Evolutionary conservation across 495 filamentous ascomycete species (phyloP), one percentile per base, ranked within the genome.

Genomic region (Aspergillus bertholletiae): DNA sequence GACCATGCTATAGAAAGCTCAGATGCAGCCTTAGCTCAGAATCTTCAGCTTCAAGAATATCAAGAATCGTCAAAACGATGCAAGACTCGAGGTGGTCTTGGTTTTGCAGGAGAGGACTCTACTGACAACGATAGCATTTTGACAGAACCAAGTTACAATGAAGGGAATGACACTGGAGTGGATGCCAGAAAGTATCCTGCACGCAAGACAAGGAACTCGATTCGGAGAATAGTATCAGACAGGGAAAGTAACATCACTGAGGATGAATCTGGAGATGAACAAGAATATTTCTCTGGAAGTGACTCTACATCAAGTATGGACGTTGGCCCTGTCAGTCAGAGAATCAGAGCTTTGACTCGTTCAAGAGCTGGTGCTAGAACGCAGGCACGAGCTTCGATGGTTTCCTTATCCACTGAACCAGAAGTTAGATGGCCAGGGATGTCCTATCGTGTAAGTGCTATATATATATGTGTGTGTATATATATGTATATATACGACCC

Each of bases 31-130:
- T 59, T 89, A 21, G 86, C 87, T 5, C 72, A 70, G 51, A 73
- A 63, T 26, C 71, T 89, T 35, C 87, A 90, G 61, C 69, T 80
- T 37, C 77, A 84, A 54, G 88, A 89, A 61, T 85, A 87, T 57
- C 64, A 68, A 17, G 51, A 63, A 9, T 60, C 62, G 1, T 18
- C 53, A n/a, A 71, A 71, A 53, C 49, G 59, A 52, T 56, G 51
- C 44, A 75, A 71, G 54, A 46, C 57, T 21, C 59, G 60, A 8
- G 41, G 34, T 27, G 49, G 46, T 39, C 20, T 35, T 20, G 34
- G 49, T 7, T 11, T 23, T 17, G 53, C 58, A 21, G 54, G 51
- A 32, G 49, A 39, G 21, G 43, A 55, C 22, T 55, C 59, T 7
- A 47, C 48, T 20, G 59, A 61, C 4, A 44, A 53, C 28, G 37